A percentile compares a stretch with the other conserved stretches of the same genome.
Evolutionary conservation across 495 filamentous ascomycete species (phyloP).

Genomic region (Hypoxylon subgilvum): DNA sequence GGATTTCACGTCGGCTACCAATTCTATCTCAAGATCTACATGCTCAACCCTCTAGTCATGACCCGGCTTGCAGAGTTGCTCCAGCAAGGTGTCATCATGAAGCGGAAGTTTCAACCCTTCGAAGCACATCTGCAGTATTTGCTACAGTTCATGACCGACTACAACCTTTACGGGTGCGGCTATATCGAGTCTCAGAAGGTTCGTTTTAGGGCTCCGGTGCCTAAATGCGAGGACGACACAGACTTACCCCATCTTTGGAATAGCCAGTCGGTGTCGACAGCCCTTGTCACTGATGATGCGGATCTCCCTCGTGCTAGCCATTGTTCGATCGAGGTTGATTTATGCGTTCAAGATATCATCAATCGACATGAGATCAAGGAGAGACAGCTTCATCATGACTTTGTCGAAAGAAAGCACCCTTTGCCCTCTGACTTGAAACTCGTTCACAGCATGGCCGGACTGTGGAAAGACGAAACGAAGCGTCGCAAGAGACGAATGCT

Average conservation of each 20-base stretch:
- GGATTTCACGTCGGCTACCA: conserved; percentile 91
- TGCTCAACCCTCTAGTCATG: conserved; percentile 83
- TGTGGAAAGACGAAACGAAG: conserved; percentile 90
- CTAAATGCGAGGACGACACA: conserved; percentile 63
- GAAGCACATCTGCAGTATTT: conserved; percentile 92
- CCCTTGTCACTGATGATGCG: conserved; percentile 63
- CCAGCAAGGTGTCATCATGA: conserved; percentile 83
- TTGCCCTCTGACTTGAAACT: conserved; percentile 70
- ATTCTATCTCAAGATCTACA: conserved; percentile 92
- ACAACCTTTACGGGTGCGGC: conserved; percentile 91
- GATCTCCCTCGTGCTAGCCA: conserved; percentile 78
- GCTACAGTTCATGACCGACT: conserved; percentile 97
- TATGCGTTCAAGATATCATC: conserved; percentile 85
- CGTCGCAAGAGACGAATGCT: conserved; percentile 75
- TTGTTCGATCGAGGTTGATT: conserved; percentile 85
- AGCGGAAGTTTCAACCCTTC: conserved; percentile 82
- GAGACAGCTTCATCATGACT: conserved; percentile 84
- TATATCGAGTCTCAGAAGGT: conserved; percentile 70
- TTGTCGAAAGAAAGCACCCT: conserved; percentile 74
- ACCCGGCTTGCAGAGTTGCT: conserved; percentile 83
- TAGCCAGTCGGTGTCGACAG: conserved; percentile 60
- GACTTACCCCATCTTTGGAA: conserved; percentile 77
- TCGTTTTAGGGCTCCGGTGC: conserved; percentile 77
- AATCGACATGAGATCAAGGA: conserved; percentile 77
- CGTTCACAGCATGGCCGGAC: conserved; percentile 89